A percentile compares a stretch with the other conserved stretches of the same genome.
Conservation (phyloP, 106 monocot species). For the Dendrobium chrysotoxum region DNA sequence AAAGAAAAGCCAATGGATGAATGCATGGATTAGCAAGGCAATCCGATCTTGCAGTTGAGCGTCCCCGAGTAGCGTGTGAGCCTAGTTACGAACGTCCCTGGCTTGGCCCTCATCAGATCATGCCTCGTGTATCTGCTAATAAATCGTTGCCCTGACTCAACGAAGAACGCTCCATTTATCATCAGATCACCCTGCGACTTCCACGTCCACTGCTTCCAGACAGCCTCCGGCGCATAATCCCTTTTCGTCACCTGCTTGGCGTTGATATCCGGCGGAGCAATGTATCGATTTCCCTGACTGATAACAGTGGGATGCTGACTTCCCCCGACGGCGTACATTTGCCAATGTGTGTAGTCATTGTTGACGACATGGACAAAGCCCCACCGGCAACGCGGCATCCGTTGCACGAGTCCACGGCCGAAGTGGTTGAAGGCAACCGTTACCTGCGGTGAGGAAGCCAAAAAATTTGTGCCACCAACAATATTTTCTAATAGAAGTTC, state of each 20-base stretch:
- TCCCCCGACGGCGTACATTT: constrained; percentile 51
- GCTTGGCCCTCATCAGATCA: constrained; percentile 3
- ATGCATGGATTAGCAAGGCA: background rate
- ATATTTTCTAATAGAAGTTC: too few species aligned
- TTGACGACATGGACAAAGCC: constrained; percentile 73
- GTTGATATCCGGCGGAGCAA: constrained; percentile 26
- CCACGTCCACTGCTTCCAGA: constrained; percentile 32
- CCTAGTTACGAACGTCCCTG: too few species aligned
- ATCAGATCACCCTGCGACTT: constrained; percentile 2
- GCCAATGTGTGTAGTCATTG: constrained; percentile 76
- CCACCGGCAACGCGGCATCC: constrained; percentile 27
- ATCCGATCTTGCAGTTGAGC: background rate
- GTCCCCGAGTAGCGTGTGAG: background rate
- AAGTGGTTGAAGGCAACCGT: too few species aligned
- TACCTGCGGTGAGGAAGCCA: too few species aligned
- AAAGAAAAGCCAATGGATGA: too few species aligned
- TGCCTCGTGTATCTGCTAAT: background rate
- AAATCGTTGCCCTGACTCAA: background rate
- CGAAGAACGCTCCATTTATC: constrained; percentile 16
- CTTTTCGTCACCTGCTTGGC: constrained; percentile 33
- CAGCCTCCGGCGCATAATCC: constrained; percentile 22
- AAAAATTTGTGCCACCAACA: too few species aligned
- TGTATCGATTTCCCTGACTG: constrained; percentile 63
- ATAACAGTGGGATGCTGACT: constrained; percentile 47
- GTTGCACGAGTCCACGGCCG: too few species aligned